Evolutionary conservation across 1,139 yeast genomes (phyloP).

Genomic region (Geotrichum phurueaensis): DNA sequence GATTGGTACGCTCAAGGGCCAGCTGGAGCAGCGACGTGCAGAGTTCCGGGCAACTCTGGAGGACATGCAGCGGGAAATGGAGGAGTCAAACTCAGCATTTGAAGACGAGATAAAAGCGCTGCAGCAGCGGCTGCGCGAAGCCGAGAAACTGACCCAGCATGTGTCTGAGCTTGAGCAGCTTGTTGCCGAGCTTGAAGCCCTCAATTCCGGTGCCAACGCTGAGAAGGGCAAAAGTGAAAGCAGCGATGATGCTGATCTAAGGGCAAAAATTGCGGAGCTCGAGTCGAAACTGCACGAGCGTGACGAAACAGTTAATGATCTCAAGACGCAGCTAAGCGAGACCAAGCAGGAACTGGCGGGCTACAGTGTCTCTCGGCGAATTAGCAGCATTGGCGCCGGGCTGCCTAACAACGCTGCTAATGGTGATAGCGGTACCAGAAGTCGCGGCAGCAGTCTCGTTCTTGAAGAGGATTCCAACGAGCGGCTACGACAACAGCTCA

Average conservation of each 20-base stretch:
- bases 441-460: not conserved
- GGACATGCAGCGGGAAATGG: slow-evolving; percentile 30
- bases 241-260: slow-evolving; percentile 18
- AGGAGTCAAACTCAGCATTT: slow-evolving; percentile 27
- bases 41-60: slow-evolving; percentile 34
- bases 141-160: slow-evolving; percentile 21
- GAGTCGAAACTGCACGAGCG: slow-evolving; percentile 33
- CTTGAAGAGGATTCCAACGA: slow-evolving; percentile 1
- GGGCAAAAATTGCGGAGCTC: slow-evolving; percentile 31
- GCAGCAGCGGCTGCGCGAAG: slow-evolving; percentile 26
- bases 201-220: slow-evolving; percentile 1
- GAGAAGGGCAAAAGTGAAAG: not conserved
- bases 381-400: not conserved
- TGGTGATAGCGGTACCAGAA: not conserved
- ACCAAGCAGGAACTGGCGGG: slow-evolving; percentile 20
- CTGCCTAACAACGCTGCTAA: not conserved
- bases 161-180: slow-evolving; percentile 26
- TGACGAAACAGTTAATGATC: slow-evolving; percentile 30
- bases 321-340: slow-evolving; percentile 28
- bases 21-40: slow-evolving; percentile 31
- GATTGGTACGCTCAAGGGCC: slow-evolving; percentile 25
- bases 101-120: slow-evolving; percentile 27
- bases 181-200: slow-evolving; percentile 24
- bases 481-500: slow-evolving; percentile 10
- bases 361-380: not conserved